Evolutionary conservation across 495 filamentous ascomycete genomes (phyloP), one percentile per base, ranked within the genome.

Genomic region (Trichoderma virens): DNA sequence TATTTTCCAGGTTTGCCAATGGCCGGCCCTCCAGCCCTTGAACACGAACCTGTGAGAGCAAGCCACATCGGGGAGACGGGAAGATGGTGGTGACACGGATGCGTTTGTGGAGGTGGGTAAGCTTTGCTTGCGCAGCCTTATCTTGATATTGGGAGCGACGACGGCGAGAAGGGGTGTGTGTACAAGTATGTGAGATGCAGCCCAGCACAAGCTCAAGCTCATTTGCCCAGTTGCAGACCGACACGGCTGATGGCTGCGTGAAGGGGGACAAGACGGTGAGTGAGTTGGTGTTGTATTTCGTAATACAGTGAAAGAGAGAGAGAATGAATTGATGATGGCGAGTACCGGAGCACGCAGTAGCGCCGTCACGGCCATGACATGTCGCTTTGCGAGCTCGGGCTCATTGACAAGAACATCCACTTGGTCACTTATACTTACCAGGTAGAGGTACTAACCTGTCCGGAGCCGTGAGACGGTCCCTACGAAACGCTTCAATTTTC

Each of bases 21-120:
- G 18, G 18, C 5, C 18, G 9, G 20, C 18, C 18, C 43, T 47
- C 23, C 9, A 2, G 20, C 16, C 18, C 4, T 4, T n/a, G 11
- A 43, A 14, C 18, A 18, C 8, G 11, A 18, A 16, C 5, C 34
- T 35, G 18, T 41, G 18, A 41, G 38, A 51, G 45, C 20, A 51
- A 51, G n/a, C n/a, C 20, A 51, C 25, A 30, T 28, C 27, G 25
- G 51, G 51, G 16, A 47, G 43, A 47, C 43, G 51, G 51, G 30
- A 56, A 18, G 27, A 28, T 31, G 14, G 51, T 28, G 20, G 25
- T 28, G 20, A 56, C 41, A 20, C 51, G 51, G 51, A 31, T 56
- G 51, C 51, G 6, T 45, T 56, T 56, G 51, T 56, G 51, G 51
- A 30, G 51, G 51, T 56, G 51, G 51, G 25, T 30, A 56, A 56